phyloP scores from a whole-genome alignment of 2,329 filamentous ascomycete species.

The Metarhizium sp. region DNA sequence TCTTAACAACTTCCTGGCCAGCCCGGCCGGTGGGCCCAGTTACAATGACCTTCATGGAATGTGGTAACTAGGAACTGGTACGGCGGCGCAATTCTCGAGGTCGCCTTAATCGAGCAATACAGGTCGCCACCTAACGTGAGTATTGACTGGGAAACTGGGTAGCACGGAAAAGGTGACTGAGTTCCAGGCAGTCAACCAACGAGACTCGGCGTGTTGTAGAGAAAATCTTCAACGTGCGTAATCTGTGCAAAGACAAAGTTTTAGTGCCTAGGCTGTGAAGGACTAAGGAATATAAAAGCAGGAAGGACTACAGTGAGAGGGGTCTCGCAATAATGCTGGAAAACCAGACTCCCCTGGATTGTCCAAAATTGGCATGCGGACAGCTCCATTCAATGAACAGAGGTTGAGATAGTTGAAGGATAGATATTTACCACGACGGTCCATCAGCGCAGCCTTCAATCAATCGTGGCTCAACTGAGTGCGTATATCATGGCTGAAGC shows the following conservation, averaged over 20 bases:
- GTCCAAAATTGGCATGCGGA: neutral
- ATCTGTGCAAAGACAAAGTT: neutral
- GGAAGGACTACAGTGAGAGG: neutral
- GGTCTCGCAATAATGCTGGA: too few species aligned
- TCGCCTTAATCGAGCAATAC: neutral
- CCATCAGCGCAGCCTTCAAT: neutral
- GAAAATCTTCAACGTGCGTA: neutral
- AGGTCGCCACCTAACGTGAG: neutral
- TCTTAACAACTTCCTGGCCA: slow-evolving; percentile 41
- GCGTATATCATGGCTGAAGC: neutral
- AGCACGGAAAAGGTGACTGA: neutral
- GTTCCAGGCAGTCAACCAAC: neutral
- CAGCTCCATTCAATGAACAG: neutral
- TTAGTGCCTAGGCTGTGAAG: neutral
- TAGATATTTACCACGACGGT: neutral
- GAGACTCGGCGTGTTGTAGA: neutral
- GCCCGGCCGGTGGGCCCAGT: slow-evolving; percentile 50
- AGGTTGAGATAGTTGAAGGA: neutral
- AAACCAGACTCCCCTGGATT: neutral
- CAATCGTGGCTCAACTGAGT: neutral
- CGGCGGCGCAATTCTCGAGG: neutral
- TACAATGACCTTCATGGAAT: slow-evolving; percentile 48
- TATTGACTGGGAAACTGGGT: neutral
- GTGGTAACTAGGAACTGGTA: neutral
- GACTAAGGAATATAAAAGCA: neutral